Percentiles rank a stretch among this genome's conserved stretches.
phyloP scores from a whole-genome alignment of 768 basidiomycete species.

The Phylloporus scabripes region DNA sequence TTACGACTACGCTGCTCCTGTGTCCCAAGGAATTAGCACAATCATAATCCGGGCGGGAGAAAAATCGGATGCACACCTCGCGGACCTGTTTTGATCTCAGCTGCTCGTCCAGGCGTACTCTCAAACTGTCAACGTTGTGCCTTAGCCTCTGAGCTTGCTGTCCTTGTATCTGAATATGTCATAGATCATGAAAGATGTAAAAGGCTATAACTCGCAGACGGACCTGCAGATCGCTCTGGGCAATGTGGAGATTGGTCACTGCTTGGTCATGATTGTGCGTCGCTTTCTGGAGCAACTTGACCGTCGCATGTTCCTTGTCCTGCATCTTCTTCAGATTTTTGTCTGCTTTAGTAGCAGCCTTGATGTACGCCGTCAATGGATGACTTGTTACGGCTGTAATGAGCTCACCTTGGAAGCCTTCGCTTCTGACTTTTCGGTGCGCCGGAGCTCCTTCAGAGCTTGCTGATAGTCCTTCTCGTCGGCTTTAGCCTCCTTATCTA shows the following conservation, averaged over 20 bases:
- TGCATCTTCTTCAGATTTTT: constrained; percentile 38
- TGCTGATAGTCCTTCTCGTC: background rate
- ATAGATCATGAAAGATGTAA: background rate
- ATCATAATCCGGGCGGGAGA: background rate
- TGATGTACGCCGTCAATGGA: background rate
- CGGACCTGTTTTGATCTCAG: background rate
- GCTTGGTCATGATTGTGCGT: background rate
- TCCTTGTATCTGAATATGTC: background rate
- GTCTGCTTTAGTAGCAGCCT: constrained; percentile 45
- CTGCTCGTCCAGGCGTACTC: background rate
- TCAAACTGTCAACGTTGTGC: background rate
- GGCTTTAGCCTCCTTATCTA: background rate
- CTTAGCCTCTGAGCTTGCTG: background rate
- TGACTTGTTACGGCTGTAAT: background rate
- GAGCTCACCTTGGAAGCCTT: background rate
- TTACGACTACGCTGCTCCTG: background rate
- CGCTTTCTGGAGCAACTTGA: constrained; percentile 37
- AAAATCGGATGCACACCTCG: background rate
- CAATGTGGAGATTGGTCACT: constrained; percentile 23
- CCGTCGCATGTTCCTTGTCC: background rate
- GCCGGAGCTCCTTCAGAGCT: constrained; percentile 32
- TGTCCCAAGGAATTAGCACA: background rate
- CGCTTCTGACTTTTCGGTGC: background rate
- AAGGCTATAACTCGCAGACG: background rate
- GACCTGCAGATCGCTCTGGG: constrained; percentile 29